Conservation (phyloP, 108 stramenopile species). For the Epithemia pelagica region DNA sequence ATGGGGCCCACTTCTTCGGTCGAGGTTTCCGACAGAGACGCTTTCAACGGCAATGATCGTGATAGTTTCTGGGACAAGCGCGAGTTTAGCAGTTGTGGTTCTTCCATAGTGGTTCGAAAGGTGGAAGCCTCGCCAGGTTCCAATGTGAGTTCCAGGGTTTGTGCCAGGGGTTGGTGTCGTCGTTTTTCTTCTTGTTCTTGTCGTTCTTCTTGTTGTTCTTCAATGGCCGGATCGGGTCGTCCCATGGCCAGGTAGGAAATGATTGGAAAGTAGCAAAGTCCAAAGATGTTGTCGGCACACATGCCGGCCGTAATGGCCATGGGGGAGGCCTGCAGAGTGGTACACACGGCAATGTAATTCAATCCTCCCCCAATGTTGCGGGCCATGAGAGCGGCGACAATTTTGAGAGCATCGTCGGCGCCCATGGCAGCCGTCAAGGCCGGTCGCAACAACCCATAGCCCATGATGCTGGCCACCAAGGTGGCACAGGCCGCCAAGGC, state of each 20-base stretch:
- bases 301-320: constrained; percentile 59
- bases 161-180: no score
- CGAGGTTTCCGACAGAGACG: no score
- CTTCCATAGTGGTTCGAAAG: no score
- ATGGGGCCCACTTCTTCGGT: no score
- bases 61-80: no score
- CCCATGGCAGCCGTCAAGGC: constrained; percentile 20
- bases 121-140: no score
- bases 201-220: background rate
- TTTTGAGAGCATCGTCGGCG: constrained; percentile 41
- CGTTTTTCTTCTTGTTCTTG: background rate
- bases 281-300: constrained; percentile 70
- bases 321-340: constrained; percentile 36
- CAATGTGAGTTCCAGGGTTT: no score
- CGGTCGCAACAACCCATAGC: constrained; percentile 23
- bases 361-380: constrained; percentile 82
- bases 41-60: no score
- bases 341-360: constrained; percentile 74
- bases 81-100: no score
- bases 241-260: constrained; percentile 44
- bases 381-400: constrained; percentile 66
- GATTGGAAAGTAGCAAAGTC: constrained; percentile 67
- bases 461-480: constrained; percentile 38
- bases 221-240: constrained; percentile 32
- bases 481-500: constrained; percentile 49